These are phyloP conservation scores for Hypoxylon sp. DNA, from an alignment of 2,329 filamentous ascomycete species.

Conservation along the genomic window DNA sequence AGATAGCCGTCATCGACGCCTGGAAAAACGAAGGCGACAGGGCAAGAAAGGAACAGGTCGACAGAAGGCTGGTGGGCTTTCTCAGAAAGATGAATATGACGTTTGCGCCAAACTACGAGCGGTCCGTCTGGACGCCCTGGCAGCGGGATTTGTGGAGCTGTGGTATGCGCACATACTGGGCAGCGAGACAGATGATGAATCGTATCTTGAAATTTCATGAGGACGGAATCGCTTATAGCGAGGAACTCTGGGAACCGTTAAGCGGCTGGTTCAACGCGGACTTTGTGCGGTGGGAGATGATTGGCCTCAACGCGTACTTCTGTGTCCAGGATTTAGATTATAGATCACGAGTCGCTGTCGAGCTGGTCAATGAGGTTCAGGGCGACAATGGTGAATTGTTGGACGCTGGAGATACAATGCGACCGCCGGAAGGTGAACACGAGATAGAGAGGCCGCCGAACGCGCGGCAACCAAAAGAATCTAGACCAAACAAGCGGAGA, in stretches of 20 bases:
- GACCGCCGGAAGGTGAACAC: slow-evolving; percentile 6
- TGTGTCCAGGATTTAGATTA: slow-evolving; percentile 44
- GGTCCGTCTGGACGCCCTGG: slow-evolving; percentile 32
- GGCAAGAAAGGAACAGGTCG: not conserved
- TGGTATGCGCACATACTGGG: slow-evolving; percentile 47
- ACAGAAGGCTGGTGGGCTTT: slow-evolving; percentile 8
- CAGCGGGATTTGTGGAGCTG: slow-evolving; percentile 44
- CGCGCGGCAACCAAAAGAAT: not conserved
- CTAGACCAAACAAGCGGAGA: not conserved
- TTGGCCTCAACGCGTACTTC: slow-evolving; percentile 41
- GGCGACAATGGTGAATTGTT: not conserved
- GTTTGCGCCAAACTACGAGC: slow-evolving; percentile 6
- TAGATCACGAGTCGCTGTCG: slow-evolving; percentile 45
- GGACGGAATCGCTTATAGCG: not conserved
- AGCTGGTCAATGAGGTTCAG: slow-evolving; percentile 35
- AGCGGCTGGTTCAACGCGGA: slow-evolving; percentile 47
- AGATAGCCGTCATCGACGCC: slow-evolving; percentile 43
- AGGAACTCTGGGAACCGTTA: slow-evolving; percentile 39
- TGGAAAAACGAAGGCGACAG: not conserved
- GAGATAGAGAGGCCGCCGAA: not conserved
- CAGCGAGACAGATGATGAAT: slow-evolving; percentile 44
- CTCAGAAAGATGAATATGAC: slow-evolving; percentile 16
- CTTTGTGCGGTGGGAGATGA: slow-evolving; percentile 50
- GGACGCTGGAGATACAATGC: slow-evolving; percentile 21
- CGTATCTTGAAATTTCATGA: slow-evolving; percentile 38